Base-by-base conservation (phyloP, 495 filamentous ascomycete genomes). In the Amniculicola lignicola region DNA sequence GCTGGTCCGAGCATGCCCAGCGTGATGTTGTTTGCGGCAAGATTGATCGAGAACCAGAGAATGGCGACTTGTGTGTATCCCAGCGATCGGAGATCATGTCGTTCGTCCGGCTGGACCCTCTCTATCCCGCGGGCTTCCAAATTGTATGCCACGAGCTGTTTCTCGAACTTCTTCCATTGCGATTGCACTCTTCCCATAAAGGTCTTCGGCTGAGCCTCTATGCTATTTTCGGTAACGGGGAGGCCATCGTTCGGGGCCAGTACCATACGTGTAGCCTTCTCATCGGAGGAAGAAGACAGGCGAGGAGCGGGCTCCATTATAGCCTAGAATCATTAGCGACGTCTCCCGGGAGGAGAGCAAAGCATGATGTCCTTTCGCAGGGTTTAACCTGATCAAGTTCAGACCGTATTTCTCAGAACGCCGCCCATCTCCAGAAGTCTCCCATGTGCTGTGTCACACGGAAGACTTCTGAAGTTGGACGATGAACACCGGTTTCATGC, bases 11-110 rank as follows among this genome's bases (percentile, higher is more conserved):
- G 75, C 75, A 89, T 64, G 1, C 84, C 87, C 6, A 88, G 74
- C 0, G 85, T 85, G 50, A 89, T 80, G 67, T 90, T 90, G 69
- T 88, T 87, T 40, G 84, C 81, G 0, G 85, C 83, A 27, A 89
- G 74, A 64, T 91, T 91, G 71, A 89, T 79, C 1, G 83, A 84
- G 52, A 88, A 74, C 87, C 87, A 91, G 14, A 89, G 70, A 38
- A 88, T 60, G 29, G 79, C 79, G 5, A 83, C 75, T 66, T 89
- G 86, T 33, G 81, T 61, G 62, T 84, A 86, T 28, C 81, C 82
- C n/a, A 81, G 70, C 23, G 79, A 59, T 19, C 74, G 69, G 40
- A 81, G 76, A 35, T 81, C 75, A 64, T 88, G 81, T 31, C 82
- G 73, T 48, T 86, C 79, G 25, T 82, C 73, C 7, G 77, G 59